These are phyloP conservation scores for Rhodotorula sp. DNA, from an alignment of 1,284 basidiomycete genomes.

Conservation along the genomic window DNA sequence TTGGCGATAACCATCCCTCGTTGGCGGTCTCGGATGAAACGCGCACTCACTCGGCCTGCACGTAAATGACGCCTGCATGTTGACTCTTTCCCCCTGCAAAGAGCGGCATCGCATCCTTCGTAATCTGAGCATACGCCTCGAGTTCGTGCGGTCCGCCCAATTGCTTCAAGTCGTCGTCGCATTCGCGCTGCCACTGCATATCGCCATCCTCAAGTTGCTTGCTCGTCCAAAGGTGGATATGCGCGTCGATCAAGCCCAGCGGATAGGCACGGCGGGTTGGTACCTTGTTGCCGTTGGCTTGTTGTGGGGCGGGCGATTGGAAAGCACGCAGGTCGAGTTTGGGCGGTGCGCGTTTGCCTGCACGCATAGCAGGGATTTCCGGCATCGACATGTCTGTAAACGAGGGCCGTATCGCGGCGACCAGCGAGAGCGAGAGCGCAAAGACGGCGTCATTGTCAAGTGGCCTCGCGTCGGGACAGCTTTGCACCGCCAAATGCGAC, in stretches of 20 bases:
- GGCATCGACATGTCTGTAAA: neutral
- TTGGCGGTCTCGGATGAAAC: no score
- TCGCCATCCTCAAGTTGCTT: conserved; percentile 16
- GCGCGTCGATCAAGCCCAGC: conserved; percentile 21
- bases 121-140: conserved; percentile 4
- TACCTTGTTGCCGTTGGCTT: neutral
- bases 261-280: conserved; percentile 11
- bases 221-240: conserved; percentile 32
- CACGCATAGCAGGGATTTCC: neutral
- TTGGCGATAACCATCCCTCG: neutral
- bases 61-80: conserved; percentile 22
- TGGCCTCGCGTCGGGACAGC: neutral
- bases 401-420: no score
- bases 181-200: conserved; percentile 15
- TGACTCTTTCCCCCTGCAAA: conserved; percentile 5
- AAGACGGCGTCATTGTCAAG: neutral
- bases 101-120: neutral
- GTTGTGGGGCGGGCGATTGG: conserved; percentile 4
- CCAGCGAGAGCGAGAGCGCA: neutral
- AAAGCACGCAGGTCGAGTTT: conserved; percentile 29
- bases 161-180: neutral
- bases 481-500: no score
- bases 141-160: conserved; percentile 25
- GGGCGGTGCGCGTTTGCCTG: conserved; percentile 27
- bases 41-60: conserved; percentile 31